Evolutionary conservation across 78 protist species (phyloP), one percentile per base, ranked within the genome.

Genomic region (Bodo saltans): DNA sequence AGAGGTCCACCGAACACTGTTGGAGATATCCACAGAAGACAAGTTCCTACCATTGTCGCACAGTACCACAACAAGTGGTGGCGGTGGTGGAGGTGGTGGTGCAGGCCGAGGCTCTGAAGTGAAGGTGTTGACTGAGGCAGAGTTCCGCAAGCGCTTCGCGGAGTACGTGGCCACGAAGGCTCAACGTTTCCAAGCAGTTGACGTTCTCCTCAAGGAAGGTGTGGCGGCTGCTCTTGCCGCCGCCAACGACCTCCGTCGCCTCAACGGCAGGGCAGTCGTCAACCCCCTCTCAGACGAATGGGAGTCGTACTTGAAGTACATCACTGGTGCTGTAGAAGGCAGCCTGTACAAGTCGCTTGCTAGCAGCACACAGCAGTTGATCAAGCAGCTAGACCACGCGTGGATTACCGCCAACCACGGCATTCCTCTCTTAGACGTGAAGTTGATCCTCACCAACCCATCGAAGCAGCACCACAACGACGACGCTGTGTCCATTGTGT

Each of bases 31-130:
- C 35, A 30, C 35, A 8, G 72, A 67, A 3, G 81, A 76, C 69
- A 4, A 17, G 25, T 76, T 76, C 67, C 79, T 74, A 23, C 79
- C 79, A 23, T n/a, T 74, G 67, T n/a, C n/a, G n/a, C n/a, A n/a
- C n/a, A n/a, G n/a, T n/a, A n/a, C n/a, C n/a, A n/a, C n/a, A n/a
- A n/a, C n/a, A n/a, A n/a, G n/a, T n/a, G n/a, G n/a, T n/a, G n/a
- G n/a, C n/a, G n/a, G n/a, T n/a, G n/a, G n/a, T n/a, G n/a, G n/a
- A n/a, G n/a, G n/a, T n/a, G n/a, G n/a, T n/a, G n/a, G n/a, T n/a
- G n/a, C n/a, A n/a, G n/a, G n/a, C n/a, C n/a, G n/a, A n/a, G n/a
- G n/a, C n/a, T n/a, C n/a, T n/a, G n/a, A n/a, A n/a, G n/a, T n/a
- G n/a, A n/a, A n/a, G n/a, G n/a, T n/a, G n/a, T 17, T 47, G n/a